Evolutionary conservation across 2,329 filamentous ascomycete species (phyloP).

Genomic region (Claviceps citrina): DNA sequence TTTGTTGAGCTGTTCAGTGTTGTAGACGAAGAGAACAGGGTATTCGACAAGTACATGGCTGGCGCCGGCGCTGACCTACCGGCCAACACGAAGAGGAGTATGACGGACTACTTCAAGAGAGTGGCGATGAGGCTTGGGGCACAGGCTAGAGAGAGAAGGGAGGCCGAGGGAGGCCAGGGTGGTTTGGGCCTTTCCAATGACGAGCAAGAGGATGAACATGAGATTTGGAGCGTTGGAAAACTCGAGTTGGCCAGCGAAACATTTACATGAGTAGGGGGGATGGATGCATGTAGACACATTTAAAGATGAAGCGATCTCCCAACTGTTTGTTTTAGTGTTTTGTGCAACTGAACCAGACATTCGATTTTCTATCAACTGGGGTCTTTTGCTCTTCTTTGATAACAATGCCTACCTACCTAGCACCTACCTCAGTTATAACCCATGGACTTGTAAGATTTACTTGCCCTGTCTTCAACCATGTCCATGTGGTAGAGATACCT

Average conservation of each 20-base stretch:
- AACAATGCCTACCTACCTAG: too few species aligned
- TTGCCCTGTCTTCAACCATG: too few species aligned
- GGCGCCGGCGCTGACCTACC: constrained; percentile 51
- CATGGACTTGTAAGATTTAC: too few species aligned
- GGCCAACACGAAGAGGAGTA: constrained; percentile 65
- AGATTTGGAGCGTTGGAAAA: constrained; percentile 90
- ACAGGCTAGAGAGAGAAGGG: constrained; percentile 75
- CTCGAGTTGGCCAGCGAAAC: constrained; percentile 59
- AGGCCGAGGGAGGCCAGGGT: constrained; percentile 79
- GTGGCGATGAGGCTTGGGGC: constrained; percentile 71
- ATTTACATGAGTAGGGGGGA: constrained; percentile 21
- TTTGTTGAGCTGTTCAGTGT: constrained; percentile 86
- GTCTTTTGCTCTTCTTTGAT: too few species aligned
- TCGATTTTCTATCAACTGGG: too few species aligned
- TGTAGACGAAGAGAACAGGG: constrained; percentile 66
- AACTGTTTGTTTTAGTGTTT: background rate
- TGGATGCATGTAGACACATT: background rate
- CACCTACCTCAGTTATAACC: too few species aligned
- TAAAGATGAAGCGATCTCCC: background rate
- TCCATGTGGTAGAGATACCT: too few species aligned
- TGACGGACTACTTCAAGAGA: constrained; percentile 94
- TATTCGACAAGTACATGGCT: constrained; percentile 84
- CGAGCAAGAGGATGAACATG: constrained; percentile 84
- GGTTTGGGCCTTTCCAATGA: constrained; percentile 77
- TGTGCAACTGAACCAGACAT: background rate